Percentiles rank a stretch among this genome's conserved stretches.
These are phyloP conservation scores for Amanita pseudoporphyria DNA, from an alignment of 768 basidiomycete genomes.

Conservation along the genomic window DNA sequence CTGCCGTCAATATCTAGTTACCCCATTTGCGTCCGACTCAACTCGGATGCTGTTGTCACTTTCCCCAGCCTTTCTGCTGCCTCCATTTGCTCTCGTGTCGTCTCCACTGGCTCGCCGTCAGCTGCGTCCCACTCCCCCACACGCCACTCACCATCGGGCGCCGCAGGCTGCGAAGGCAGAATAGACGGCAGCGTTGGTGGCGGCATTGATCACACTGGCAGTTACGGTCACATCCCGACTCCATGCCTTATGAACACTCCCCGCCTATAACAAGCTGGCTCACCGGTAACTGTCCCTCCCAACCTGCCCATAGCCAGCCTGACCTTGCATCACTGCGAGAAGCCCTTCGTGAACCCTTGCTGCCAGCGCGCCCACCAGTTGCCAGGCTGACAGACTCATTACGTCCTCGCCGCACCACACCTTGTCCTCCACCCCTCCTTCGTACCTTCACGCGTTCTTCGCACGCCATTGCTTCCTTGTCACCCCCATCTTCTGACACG, in stretches of 20 bases:
- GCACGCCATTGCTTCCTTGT: conserved; percentile 53
- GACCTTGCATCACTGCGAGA: conserved; percentile 32
- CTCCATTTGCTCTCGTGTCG: conserved; percentile 44
- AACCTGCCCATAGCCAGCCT: conserved; percentile 20
- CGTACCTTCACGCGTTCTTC: conserved; percentile 49
- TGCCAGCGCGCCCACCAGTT: conserved; percentile 28
- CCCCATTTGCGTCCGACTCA: conserved; percentile 16
- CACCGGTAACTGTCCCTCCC: conserved; percentile 17
- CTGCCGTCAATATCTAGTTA: not conserved
- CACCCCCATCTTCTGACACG: conserved; percentile 23
- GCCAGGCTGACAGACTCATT: conserved; percentile 32
- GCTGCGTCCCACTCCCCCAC: not conserved
- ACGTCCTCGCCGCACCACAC: conserved; percentile 20
- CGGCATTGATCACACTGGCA: conserved; percentile 3
- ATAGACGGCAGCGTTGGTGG: conserved; percentile 32
- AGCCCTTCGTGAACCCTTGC: conserved; percentile 34
- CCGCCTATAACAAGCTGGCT: conserved; percentile 41
- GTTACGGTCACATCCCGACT: not conserved
- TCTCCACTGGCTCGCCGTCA: conserved; percentile 29
- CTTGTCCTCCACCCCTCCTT: conserved; percentile 41
- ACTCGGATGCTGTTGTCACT: conserved; percentile 61
- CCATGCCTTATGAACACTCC: conserved; percentile 3
- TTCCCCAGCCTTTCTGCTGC: conserved; percentile 38
- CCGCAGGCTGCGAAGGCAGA: conserved; percentile 37
- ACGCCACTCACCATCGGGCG: conserved; percentile 37